phyloP scores from a whole-genome alignment of 208 protist genomes.

The Crithidia bombi region DNA sequence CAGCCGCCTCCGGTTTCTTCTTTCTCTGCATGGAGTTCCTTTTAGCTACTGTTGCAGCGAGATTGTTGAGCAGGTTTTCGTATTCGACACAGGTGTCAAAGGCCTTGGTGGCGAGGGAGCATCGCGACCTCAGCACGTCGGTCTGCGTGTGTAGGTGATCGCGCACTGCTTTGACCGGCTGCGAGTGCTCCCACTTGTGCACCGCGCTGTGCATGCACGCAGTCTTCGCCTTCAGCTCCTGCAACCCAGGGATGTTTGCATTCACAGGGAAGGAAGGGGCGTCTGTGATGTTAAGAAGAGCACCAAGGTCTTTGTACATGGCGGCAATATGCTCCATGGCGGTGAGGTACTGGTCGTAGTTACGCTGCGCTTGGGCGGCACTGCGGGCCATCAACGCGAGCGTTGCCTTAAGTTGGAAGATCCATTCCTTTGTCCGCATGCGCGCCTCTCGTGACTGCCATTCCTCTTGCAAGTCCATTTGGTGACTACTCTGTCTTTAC shows the following conservation, averaged over 20 bases:
- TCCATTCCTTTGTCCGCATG: constrained; percentile 17
- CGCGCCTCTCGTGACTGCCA: too few species aligned
- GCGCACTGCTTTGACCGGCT: constrained; percentile 17
- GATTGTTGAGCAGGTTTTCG: background rate
- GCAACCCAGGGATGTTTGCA: background rate
- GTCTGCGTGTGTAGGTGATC: constrained; percentile 16
- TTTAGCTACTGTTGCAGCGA: background rate
- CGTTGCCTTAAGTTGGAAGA: constrained; percentile 7
- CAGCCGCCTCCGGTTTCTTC: constrained; percentile 9
- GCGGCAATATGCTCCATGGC: constrained; percentile 20
- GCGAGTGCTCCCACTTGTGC: constrained; percentile 20
- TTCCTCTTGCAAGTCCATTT: too few species aligned
- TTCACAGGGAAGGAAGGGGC: background rate
- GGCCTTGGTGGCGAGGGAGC: constrained; percentile 4
- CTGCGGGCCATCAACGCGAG: constrained; percentile 12
- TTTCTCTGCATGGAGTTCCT: background rate
- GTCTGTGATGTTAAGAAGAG: constrained; percentile 5
- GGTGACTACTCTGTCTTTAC: too few species aligned
- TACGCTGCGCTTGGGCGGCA: constrained; percentile 13
- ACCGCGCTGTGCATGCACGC: constrained; percentile 2
- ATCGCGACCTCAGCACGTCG: constrained; percentile 9
- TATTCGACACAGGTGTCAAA: constrained; percentile 6
- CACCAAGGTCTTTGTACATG: constrained; percentile 20
- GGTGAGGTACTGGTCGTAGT: constrained; percentile 25
- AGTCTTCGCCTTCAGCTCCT: constrained; percentile 2